Conservation (phyloP, 2,329 filamentous ascomycete genomes). For the Hymenoscyphus occultus region DNA sequence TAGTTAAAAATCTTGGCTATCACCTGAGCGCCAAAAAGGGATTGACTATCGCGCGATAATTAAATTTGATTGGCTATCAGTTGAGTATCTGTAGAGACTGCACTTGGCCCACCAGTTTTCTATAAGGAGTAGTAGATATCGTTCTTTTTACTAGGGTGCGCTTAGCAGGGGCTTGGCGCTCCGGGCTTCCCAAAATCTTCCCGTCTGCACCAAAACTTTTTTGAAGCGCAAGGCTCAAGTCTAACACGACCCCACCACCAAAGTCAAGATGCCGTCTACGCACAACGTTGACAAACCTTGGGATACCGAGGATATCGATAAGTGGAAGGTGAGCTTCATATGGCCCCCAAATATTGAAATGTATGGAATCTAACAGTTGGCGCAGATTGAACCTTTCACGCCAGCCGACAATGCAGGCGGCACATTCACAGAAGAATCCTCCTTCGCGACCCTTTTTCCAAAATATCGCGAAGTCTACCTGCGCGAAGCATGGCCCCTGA, state of each 20-base stretch:
- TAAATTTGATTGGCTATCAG: too few relatives aligned
- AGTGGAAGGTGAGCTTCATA: conserved; percentile 68
- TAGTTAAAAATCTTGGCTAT: too few relatives aligned
- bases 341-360: neutral
- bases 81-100: too few relatives aligned
- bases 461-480: conserved; percentile 96
- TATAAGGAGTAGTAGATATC: too few relatives aligned
- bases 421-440: conserved; percentile 88
- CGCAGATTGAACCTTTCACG: conserved; percentile 74
- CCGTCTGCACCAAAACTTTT: conserved; percentile 18
- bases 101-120: too few relatives aligned
- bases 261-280: conserved; percentile 71
- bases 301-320: conserved; percentile 96
- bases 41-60: too few relatives aligned
- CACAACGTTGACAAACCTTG: conserved; percentile 88
- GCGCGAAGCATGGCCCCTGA: conserved; percentile 86
- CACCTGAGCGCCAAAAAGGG: too few relatives aligned
- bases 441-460: conserved; percentile 83
- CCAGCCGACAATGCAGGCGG: conserved; percentile 81
- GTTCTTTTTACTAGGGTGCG: too few relatives aligned
- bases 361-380: neutral
- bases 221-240: conserved; percentile 5
- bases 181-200: conserved; percentile 12
- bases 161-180: too few relatives aligned
- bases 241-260: conserved; percentile 20